Percentiles rank a stretch among this genome's conserved stretches.
These are phyloP conservation scores for Hericium coralloides DNA, from an alignment of 768 basidiomycete species.

Conservation along the genomic window DNA sequence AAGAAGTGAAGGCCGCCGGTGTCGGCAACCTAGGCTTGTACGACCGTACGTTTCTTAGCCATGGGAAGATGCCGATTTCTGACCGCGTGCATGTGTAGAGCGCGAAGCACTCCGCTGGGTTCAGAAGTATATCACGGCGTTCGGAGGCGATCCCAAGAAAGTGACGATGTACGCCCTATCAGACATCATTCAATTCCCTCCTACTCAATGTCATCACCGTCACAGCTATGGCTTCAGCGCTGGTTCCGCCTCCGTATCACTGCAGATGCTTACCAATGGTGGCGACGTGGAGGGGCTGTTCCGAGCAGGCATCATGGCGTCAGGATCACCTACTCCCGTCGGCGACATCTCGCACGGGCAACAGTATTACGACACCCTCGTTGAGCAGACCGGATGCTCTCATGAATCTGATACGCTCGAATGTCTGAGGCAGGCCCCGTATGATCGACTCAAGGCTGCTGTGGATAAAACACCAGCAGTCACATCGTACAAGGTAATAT, in stretches of 20 bases:
- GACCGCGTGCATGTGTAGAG: background rate
- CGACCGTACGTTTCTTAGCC: slow-evolving; percentile 7
- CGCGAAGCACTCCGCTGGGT: background rate
- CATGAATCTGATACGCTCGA: slow-evolving; percentile 26
- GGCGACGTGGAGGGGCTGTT: slow-evolving; percentile 17
- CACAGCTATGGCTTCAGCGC: slow-evolving; percentile 17
- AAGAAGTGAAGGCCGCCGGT: slow-evolving; percentile 8
- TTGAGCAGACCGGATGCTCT: slow-evolving; percentile 27
- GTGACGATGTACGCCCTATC: background rate
- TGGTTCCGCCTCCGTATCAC: slow-evolving; percentile 13
- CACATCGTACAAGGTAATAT: slow-evolving; percentile 19
- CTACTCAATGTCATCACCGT: background rate
- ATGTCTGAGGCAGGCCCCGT: slow-evolving; percentile 33
- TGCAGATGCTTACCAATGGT: slow-evolving; percentile 21
- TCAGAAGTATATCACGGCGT: background rate
- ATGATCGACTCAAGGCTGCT: slow-evolving; percentile 20
- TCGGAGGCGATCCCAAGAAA: slow-evolving; percentile 1
- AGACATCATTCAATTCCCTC: background rate
- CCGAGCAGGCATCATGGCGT: slow-evolving; percentile 18
- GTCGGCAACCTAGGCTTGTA: slow-evolving; percentile 12
- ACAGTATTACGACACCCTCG: slow-evolving; percentile 32
- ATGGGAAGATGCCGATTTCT: background rate
- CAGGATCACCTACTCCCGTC: slow-evolving; percentile 16
- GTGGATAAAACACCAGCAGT: slow-evolving; percentile 22
- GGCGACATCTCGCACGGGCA: slow-evolving; percentile 19